A percentile compares a stretch with the other conserved stretches of the same genome.
Evolutionary conservation across 768 basidiomycete genomes (phyloP).

Genomic region (Suillus decipiens): DNA sequence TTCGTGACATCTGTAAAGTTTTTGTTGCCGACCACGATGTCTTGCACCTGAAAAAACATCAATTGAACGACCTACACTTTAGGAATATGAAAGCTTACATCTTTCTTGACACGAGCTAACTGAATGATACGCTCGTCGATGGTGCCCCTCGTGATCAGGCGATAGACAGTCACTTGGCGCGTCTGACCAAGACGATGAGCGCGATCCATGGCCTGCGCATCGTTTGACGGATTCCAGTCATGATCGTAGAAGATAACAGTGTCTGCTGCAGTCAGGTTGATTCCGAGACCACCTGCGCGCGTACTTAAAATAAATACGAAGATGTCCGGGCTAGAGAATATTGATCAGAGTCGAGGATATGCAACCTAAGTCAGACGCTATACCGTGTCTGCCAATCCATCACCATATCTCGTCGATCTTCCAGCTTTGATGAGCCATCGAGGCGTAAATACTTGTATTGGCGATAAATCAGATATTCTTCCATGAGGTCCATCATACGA

Average conservation of each 20-base stretch:
- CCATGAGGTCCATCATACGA: conserved; percentile 99
- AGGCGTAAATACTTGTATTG: conserved; percentile 94
- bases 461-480: conserved; percentile 95
- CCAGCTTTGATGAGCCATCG: conserved; percentile 92
- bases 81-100: conserved; percentile 50
- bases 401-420: conserved; percentile 98
- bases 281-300: conserved; percentile 93
- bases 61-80: background rate
- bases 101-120: conserved; percentile 95
- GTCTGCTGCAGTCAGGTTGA: conserved; percentile 83
- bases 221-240: conserved; percentile 83
- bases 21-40: conserved; percentile 98
- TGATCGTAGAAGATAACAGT: conserved; percentile 30
- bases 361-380: conserved; percentile 22
- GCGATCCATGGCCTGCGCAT: conserved; percentile 98
- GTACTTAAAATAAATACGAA: conserved; percentile 94
- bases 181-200: conserved; percentile 97
- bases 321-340: conserved; percentile 65
- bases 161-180: conserved; percentile 95
- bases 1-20: conserved; percentile 91
- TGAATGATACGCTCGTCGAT: conserved; percentile 98
- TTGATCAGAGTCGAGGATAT: background rate
- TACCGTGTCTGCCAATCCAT: conserved; percentile 99
- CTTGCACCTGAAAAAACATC: conserved; percentile 74
- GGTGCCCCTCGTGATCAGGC: conserved; percentile 89